These are phyloP conservation scores for Chamaecrista fasciculata DNA, from an alignment of 306 rosid species.

Conservation along the genomic window DNA sequence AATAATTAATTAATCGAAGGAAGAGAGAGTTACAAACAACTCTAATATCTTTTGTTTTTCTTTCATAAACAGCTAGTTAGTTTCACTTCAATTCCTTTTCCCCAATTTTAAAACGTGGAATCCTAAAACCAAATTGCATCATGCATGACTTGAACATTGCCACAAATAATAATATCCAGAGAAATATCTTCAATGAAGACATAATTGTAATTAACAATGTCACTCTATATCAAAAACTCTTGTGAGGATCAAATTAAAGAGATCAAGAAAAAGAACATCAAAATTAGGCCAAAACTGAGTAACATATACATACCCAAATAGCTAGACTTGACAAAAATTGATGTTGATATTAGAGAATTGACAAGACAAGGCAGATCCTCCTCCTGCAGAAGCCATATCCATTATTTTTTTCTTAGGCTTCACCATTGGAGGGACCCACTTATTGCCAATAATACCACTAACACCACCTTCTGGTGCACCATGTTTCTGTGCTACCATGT, in stretches of 20 bases:
- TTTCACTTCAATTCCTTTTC: too few species aligned
- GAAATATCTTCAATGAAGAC: too few species aligned
- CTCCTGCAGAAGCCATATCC: constrained; percentile 36
- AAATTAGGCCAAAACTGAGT: constrained; percentile 19
- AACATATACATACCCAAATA: too few species aligned
- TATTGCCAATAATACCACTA: too few species aligned
- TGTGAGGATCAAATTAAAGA: too few species aligned
- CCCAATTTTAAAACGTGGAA: neutral
- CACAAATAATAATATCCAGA: neutral
- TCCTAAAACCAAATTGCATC: neutral
- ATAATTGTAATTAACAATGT: too few species aligned
- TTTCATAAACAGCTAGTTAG: too few species aligned
- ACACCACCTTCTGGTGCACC: neutral
- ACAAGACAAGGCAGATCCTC: constrained; percentile 56
- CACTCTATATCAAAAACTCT: too few species aligned
- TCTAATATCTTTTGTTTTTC: too few species aligned
- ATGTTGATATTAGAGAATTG: constrained; percentile 59
- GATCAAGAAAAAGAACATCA: neutral
- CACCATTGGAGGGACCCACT: constrained; percentile 49
- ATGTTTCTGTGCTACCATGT: neutral
- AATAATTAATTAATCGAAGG: too few species aligned
- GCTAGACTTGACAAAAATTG: constrained; percentile 41
- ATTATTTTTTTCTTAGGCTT: constrained; percentile 41
- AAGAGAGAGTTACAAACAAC: too few species aligned
- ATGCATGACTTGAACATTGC: too few species aligned